A percentile compares a stretch with the other conserved stretches of the same genome.
These are phyloP conservation scores for Cubamyces lactineus DNA, from an alignment of 768 basidiomycete species.

Conservation along the genomic window DNA sequence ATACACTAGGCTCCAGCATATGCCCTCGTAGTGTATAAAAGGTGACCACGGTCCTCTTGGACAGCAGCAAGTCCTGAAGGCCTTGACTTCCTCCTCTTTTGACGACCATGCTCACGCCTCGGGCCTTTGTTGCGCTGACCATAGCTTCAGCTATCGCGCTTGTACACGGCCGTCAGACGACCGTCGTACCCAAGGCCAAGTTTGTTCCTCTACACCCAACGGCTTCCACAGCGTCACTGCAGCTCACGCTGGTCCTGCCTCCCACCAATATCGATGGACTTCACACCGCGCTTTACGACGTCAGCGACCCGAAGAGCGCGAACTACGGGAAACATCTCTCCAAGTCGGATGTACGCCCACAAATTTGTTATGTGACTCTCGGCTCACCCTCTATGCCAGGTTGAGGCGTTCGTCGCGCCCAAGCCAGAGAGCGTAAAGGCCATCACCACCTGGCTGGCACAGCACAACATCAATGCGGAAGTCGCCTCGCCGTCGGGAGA, in stretches of 20 bases:
- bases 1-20: neutral
- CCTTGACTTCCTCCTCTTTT: neutral
- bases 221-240: slow-evolving; percentile 22
- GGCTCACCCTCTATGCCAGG: neutral
- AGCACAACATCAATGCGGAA: slow-evolving; percentile 1
- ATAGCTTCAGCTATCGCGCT: neutral
- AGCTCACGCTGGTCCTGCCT: slow-evolving; percentile 37
- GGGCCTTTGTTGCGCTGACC: neutral
- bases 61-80: neutral
- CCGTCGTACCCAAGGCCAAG: neutral
- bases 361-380: neutral
- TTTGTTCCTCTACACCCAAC: slow-evolving; percentile 4
- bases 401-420: slow-evolving; percentile 17
- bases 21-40: neutral
- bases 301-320: slow-evolving; percentile 38
- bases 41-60: neutral
- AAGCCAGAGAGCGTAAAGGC: slow-evolving; percentile 9
- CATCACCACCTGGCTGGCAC: slow-evolving; percentile 14
- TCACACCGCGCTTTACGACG: slow-evolving; percentile 35
- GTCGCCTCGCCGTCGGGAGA: neutral
- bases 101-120: neutral
- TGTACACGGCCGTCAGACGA: neutral
- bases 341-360: slow-evolving; percentile 38
- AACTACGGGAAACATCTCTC: slow-evolving; percentile 44
- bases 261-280: slow-evolving; percentile 38